Conservation (phyloP, 257 asterid genomes). For the Solanum chmielewskii region DNA sequence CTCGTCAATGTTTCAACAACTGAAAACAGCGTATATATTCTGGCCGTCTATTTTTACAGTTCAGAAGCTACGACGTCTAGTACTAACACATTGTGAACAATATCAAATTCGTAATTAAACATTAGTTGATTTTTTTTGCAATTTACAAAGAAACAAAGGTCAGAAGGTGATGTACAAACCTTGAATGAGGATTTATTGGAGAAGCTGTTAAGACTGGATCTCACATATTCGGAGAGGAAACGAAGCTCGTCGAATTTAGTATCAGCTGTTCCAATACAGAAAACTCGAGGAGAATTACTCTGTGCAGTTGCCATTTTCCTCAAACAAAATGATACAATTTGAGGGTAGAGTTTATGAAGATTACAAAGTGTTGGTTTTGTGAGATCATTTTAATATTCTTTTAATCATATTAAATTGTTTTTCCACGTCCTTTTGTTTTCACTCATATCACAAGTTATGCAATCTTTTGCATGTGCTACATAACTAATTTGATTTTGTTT, state of each 20-base stretch:
- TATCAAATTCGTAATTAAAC: background rate
- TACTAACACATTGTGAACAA: background rate
- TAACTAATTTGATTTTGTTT: too few relatives aligned
- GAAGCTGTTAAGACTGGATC: constrained; percentile 39
- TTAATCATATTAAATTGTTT: too few relatives aligned
- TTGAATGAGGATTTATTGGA: constrained; percentile 33
- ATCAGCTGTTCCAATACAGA: constrained; percentile 86
- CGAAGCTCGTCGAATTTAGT: constrained; percentile 69
- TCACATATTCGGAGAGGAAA: constrained; percentile 45
- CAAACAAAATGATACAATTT: background rate
- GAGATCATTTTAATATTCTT: too few relatives aligned
- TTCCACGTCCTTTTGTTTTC: too few relatives aligned
- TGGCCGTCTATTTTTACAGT: background rate
- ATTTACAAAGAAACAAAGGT: background rate
- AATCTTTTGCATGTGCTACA: too few relatives aligned
- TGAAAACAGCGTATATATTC: background rate
- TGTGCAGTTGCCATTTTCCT: background rate
- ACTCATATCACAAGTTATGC: too few relatives aligned
- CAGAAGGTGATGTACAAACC: constrained; percentile 11
- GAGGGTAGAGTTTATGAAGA: background rate
- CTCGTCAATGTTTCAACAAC: background rate
- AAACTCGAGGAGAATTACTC: constrained; percentile 19
- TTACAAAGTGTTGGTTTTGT: too few relatives aligned
- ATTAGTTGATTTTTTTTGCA: background rate
- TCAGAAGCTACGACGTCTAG: background rate